Conservation (phyloP, 495 filamentous ascomycete species). For the Endocarpon pusillum region DNA sequence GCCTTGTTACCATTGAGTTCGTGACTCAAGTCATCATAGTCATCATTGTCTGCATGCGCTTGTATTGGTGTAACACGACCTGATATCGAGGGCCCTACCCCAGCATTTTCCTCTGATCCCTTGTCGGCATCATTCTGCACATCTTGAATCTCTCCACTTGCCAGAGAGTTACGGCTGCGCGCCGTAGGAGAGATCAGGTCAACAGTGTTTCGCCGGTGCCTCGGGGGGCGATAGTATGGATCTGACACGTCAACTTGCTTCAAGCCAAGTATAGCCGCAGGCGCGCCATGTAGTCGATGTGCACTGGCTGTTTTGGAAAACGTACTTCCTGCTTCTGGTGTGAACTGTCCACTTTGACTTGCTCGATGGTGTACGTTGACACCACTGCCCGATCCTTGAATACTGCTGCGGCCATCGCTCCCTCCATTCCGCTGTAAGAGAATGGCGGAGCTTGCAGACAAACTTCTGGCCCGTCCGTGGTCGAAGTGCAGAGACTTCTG, state of each 20-base stretch:
- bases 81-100: conserved; percentile 32
- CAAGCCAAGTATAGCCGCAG: conserved; percentile 26
- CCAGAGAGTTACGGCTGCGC: conserved; percentile 25
- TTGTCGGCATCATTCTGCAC: too few relatives aligned
- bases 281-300: conserved; percentile 12
- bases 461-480: conserved; percentile 52
- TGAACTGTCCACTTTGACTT: conserved; percentile 37
- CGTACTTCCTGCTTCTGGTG: conserved; percentile 45
- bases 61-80: conserved; percentile 33
- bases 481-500: conserved; percentile 50
- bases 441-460: conserved; percentile 68
- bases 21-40: conserved; percentile 30
- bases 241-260: conserved; percentile 33
- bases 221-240: conserved; percentile 73
- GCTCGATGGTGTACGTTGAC: conserved; percentile 29
- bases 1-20: conserved; percentile 25
- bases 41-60: conserved; percentile 35
- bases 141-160: conserved; percentile 17
- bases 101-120: too few relatives aligned
- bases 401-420: conserved; percentile 30
- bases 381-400: conserved; percentile 28
- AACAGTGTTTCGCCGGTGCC: conserved; percentile 41
- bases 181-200: conserved; percentile 28
- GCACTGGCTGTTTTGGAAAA: conserved; percentile 50
- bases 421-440: conserved; percentile 40